phyloP scores from a whole-genome alignment of 2,329 filamentous ascomycete genomes.

The Talaromyces sp. region DNA sequence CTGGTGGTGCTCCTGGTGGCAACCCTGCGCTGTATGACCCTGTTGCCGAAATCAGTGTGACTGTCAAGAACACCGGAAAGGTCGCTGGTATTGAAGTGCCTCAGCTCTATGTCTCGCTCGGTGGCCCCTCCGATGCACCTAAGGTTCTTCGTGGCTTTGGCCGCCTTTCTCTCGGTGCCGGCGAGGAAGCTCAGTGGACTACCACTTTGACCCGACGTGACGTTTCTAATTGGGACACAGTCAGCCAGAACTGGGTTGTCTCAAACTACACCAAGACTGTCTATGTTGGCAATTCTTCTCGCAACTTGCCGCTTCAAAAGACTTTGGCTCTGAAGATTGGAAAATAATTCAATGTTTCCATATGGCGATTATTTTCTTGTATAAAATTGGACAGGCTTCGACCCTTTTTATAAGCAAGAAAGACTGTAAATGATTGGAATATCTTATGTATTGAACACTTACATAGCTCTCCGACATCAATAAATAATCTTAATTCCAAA shows the following conservation, averaged over 20 bases:
- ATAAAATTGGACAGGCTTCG: background rate
- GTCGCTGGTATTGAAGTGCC: conserved; percentile 52
- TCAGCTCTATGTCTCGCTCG: conserved; percentile 70
- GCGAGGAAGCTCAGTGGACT: conserved; percentile 63
- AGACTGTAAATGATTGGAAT: background rate
- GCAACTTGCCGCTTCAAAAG: conserved; percentile 52
- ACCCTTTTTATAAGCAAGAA: background rate
- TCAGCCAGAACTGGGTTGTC: conserved; percentile 78
- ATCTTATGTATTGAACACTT: background rate
- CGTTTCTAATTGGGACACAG: conserved; percentile 79
- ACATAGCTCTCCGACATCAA: background rate
- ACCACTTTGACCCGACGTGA: conserved; percentile 73
- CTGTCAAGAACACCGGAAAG: conserved; percentile 51
- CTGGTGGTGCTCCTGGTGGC: conserved; percentile 58
- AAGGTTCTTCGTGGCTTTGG: conserved; percentile 76
- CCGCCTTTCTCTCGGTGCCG: conserved; percentile 66
- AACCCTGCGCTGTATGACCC: conserved; percentile 55
- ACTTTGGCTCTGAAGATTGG: conserved; percentile 24
- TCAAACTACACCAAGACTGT: conserved; percentile 56
- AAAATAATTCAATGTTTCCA: background rate
- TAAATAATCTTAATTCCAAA: background rate
- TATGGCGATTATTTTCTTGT: conserved; percentile 3
- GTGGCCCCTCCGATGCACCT: conserved; percentile 67
- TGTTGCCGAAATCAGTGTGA: conserved; percentile 48
- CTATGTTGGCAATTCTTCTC: conserved; percentile 58